Evolutionary conservation across 148 eudicot genomes (phyloP).

Genomic region (Spergularia bocconei): DNA sequence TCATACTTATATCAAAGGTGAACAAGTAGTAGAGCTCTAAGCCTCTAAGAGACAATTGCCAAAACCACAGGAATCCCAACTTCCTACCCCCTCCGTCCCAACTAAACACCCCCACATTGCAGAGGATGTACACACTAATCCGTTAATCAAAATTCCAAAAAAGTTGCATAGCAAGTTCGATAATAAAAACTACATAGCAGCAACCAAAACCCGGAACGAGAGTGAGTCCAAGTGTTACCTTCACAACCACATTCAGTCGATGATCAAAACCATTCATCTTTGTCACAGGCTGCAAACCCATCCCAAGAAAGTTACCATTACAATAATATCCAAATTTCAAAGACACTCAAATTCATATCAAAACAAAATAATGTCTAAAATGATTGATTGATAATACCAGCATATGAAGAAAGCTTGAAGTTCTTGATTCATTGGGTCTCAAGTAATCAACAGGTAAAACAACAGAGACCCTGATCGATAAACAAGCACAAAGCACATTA

Average conservation of each 20-base stretch:
- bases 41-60: neutral
- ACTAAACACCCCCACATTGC: no score
- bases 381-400: slow-evolving; percentile 31
- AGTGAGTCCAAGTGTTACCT: slow-evolving; percentile 27
- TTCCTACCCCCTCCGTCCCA: no score
- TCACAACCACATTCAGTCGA: slow-evolving; percentile 23
- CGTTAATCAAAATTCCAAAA: no score
- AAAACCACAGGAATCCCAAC: no score
- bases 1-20: neutral
- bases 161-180: no score
- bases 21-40: neutral
- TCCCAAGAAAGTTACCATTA: neutral
- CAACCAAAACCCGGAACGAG: neutral
- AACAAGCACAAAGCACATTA: neutral
- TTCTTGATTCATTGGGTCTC: slow-evolving; percentile 30
- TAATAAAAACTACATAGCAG: no score
- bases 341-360: neutral
- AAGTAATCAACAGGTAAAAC: slow-evolving; percentile 34
- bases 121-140: no score
- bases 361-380: neutral
- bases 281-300: slow-evolving; percentile 30
- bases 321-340: neutral
- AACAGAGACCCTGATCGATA: slow-evolving; percentile 34
- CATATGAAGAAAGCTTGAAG: slow-evolving; percentile 28
- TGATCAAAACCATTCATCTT: slow-evolving; percentile 25